Evolutionary conservation across 2,329 filamentous ascomycete genomes (phyloP).

Genomic region (Anisogramma anomala): DNA sequence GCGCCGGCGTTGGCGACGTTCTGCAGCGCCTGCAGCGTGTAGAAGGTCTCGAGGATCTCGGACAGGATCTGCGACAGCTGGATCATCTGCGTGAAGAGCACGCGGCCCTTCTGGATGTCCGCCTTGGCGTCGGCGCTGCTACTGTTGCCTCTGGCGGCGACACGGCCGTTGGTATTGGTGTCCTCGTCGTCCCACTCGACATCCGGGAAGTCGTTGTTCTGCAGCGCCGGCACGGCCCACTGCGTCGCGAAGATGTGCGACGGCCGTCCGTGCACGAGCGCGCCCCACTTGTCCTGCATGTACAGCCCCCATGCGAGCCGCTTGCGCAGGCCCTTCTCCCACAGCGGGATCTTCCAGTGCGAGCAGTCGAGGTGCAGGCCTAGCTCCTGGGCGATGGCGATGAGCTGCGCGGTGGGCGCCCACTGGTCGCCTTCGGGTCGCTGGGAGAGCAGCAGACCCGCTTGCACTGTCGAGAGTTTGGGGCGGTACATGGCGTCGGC

Average conservation of each 20-base stretch:
- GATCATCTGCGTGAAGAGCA: slow-evolving; percentile 66
- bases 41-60: slow-evolving; percentile 74
- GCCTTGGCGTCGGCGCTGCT: slow-evolving; percentile 42
- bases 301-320: slow-evolving; percentile 53
- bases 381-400: slow-evolving; percentile 46
- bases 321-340: slow-evolving; percentile 51
- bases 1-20: slow-evolving; percentile 53
- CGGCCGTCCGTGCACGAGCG: slow-evolving; percentile 72
- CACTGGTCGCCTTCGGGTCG: slow-evolving; percentile 34
- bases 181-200: slow-evolving; percentile 54
- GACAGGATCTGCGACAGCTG: slow-evolving; percentile 63
- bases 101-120: slow-evolving; percentile 55
- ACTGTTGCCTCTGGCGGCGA: slow-evolving; percentile 13
- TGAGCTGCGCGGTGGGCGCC: slow-evolving; percentile 39
- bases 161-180: too few relatives aligned
- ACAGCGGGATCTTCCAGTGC: slow-evolving; percentile 48
- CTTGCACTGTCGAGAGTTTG: slow-evolving; percentile 45
- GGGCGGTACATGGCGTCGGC: slow-evolving; percentile 37
- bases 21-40: slow-evolving; percentile 65
- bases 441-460: slow-evolving; percentile 42
- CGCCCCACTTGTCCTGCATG: slow-evolving; percentile 66
- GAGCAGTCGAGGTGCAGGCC: slow-evolving; percentile 51
- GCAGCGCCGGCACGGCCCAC: slow-evolving; percentile 65
- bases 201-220: slow-evolving; percentile 59
- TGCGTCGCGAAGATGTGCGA: slow-evolving; percentile 60